Evolutionary conservation across 1,139 yeast genomes (phyloP), one percentile per base, ranked within the genome.

Genomic region (Hemisphaericaspora xylanilytica): DNA sequence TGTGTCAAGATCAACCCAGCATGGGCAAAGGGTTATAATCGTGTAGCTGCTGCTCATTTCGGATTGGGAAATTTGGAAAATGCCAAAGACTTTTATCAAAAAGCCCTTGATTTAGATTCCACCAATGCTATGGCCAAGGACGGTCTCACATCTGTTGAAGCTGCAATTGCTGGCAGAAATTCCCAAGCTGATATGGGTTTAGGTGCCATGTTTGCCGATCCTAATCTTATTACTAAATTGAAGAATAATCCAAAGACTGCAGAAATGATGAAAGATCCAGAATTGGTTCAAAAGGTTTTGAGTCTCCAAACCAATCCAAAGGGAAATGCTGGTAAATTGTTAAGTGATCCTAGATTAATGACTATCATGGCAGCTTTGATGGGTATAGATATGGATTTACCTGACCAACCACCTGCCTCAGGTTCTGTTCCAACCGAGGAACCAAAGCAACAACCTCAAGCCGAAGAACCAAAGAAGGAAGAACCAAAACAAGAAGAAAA

Each of bases 1-100:
- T 85, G 96, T 65, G 81, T 85, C 38, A 75, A 77, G 54, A 80
- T 88, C 65, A 88, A 86, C 49, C 81, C 87, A 16, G 48, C 79
- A 3, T 92, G 97, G 97, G 89, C 96, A 15, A 92, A 92, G 65
- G 98, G 97, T 35, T 86, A 85, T 71, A 85, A 82, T 56, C 84
- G 99, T 65, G 85, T 86, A 36, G 99, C 89, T 41, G 92, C 97
- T 49, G 98, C 98, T 25, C 80, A 84, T 41, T 85, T 74, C 53
- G 98, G 98, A 12, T 71, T 85, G 47, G 90, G 90, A 15, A 78
- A 86, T 46, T 73, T 81, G 43, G 88, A 81, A 29, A 84, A 75
- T 28, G 85, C 94, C 31, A 78, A 79, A 51, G 66, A 65, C 35
- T 74, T 85, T 27, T 94, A 89, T 63, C 73, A 81, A 48, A 82